Conservation (phyloP, 805 yeast species). For the Candida argentea region DNA sequence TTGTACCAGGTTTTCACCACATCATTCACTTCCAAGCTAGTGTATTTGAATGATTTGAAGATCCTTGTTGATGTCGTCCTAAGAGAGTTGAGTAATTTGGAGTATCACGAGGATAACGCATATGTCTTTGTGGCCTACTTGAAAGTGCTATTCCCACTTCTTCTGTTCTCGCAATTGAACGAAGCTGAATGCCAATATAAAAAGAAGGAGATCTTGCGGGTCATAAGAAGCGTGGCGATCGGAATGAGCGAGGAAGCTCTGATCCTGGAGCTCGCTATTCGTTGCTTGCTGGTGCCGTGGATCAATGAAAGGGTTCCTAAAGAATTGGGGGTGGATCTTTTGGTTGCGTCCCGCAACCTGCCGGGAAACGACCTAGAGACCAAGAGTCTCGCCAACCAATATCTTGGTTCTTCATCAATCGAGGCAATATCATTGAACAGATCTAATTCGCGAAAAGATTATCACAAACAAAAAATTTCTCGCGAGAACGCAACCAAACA, state of each 20-base stretch:
- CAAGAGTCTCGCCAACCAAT: too few relatives aligned
- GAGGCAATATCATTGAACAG: conserved; percentile 27
- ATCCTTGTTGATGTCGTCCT: conserved; percentile 77
- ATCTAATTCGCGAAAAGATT: conserved; percentile 24
- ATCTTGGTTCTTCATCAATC: conserved; percentile 4
- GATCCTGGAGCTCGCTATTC: conserved; percentile 22
- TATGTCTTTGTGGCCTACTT: conserved; percentile 38
- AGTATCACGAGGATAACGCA: conserved; percentile 52
- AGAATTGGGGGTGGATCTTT: conserved; percentile 3
- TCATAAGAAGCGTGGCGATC: conserved; percentile 1
- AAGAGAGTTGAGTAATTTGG: conserved; percentile 65
- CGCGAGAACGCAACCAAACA: neutral
- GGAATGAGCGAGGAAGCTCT: conserved; percentile 10
- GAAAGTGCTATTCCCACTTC: conserved; percentile 62
- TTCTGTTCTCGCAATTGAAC: conserved; percentile 52
- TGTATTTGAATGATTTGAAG: conserved; percentile 76
- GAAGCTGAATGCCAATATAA: conserved; percentile 46
- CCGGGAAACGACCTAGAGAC: too few relatives aligned
- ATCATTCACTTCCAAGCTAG: conserved; percentile 50
- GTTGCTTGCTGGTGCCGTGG: conserved; percentile 27
- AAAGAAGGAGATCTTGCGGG: conserved; percentile 8
- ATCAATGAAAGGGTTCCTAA: too few relatives aligned
- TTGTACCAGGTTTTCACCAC: conserved; percentile 66
- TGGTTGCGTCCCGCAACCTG: too few relatives aligned
- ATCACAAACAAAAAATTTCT: conserved; percentile 14